Base-by-base conservation (phyloP, 345 rosid species). In the Acer saccharum region DNA sequence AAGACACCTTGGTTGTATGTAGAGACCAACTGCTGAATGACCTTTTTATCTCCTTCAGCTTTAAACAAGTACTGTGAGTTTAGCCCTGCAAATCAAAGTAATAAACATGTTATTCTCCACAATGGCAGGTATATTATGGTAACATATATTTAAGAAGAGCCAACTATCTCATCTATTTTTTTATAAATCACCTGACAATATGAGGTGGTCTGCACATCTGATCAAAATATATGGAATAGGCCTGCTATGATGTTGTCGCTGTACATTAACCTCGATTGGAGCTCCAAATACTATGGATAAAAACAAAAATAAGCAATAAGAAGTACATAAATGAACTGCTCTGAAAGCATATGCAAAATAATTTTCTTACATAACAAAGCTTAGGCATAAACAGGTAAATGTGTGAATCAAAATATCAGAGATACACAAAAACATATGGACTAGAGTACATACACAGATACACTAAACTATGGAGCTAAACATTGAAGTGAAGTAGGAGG, bases 131-230 rank as follows among this genome's bases (percentile, higher is more conserved):
- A 70, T 14, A 64, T 29, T 11, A 52, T 7, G 27, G 27, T 60
- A 60, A 25, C 13, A 21, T 65, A 57, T 65, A 21, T 55, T 20
- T 25, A 48, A 64, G 12, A 46, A 69, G 23, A 14, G 18, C 55
- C 50, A 60, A 69, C 12, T 58, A 46, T 32, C 27, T 5, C 9
- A 25, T 67, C 46, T 68, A 35, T 32, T 60, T 57, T 76, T 69
- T 41, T 44, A 71, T 44, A 64, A 76, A 16, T 78, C 75, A 95
- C 98, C 99, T 84, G 98, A 89, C 83, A 84, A 77, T 75, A 95
- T 83, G 79, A 95, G 97, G 90, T 84, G 88, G 76, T 95, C 98
- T 14, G 94, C 96, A 82, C 97, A 92, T 77, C 83, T 92, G 54
- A 85, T 84, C 83, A 95, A 78, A 80, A 95, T 83, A 61, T 78